These are phyloP conservation scores for Clavispora santaluciae DNA, from an alignment of 805 yeast species.

Conservation along the genomic window DNA sequence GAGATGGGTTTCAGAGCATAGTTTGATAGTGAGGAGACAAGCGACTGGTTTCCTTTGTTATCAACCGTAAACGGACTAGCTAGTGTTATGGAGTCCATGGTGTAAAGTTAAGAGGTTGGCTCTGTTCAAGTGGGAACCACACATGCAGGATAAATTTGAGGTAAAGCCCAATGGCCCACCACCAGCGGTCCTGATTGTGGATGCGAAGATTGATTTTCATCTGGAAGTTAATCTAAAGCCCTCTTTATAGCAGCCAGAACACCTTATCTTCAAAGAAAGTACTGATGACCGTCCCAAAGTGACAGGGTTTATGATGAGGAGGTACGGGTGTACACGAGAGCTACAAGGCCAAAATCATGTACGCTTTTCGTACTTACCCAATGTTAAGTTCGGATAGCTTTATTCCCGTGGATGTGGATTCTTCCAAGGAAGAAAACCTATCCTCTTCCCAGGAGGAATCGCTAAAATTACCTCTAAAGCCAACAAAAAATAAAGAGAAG, in stretches of 20 bases:
- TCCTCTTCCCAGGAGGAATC: not conserved
- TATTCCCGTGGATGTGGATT: not conserved
- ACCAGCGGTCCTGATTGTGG: too few relatives aligned
- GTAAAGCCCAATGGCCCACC: too few relatives aligned
- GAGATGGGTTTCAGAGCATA: not conserved
- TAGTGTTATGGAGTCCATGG: constrained; percentile 3
- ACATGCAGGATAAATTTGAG: too few relatives aligned
- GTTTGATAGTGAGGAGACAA: constrained; percentile 7
- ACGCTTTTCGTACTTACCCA: not conserved
- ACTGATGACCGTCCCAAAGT: too few relatives aligned
- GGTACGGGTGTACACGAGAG: not conserved
- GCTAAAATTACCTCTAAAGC: not conserved
- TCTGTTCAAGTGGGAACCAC: too few relatives aligned
- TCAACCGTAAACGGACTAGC: constrained; percentile 10
- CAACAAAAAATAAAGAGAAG: constrained; percentile 5
- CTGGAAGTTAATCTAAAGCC: too few relatives aligned
- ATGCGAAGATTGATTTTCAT: too few relatives aligned
- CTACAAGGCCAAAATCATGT: not conserved
- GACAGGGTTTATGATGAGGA: not conserved
- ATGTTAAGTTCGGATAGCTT: not conserved
- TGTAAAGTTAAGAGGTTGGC: not conserved
- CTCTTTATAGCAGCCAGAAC: too few relatives aligned
- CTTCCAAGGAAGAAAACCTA: not conserved
- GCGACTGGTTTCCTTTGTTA: constrained; percentile 4
- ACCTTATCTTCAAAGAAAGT: too few relatives aligned